Evolutionary conservation across 169 alveolate genomes (phyloP).

Genomic region (Eimeria nieschulzi): DNA sequence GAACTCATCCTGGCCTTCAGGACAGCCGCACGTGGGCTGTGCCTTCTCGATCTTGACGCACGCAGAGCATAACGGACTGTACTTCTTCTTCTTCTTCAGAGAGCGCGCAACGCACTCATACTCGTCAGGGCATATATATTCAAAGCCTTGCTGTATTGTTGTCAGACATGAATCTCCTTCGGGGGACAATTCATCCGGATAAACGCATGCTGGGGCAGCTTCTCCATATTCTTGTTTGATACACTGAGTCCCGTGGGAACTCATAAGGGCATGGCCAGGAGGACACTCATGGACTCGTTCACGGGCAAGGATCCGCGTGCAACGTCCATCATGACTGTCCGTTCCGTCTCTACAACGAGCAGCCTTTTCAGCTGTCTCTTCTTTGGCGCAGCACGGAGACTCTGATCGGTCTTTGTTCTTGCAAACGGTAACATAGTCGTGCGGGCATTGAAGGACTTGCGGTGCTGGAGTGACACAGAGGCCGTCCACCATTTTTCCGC

Average conservation of each 20-base stretch:
- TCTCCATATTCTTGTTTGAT: conserved; percentile 13
- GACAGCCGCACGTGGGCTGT: conserved; percentile 49
- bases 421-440: conserved; percentile 27
- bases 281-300: conserved; percentile 38
- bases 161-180: conserved; percentile 51
- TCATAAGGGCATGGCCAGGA: conserved; percentile 18
- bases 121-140: conserved; percentile 53
- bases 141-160: conserved; percentile 27
- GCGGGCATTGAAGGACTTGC: conserved; percentile 40
- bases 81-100: conserved; percentile 40
- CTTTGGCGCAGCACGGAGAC: conserved; percentile 61
- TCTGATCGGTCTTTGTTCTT: conserved; percentile 9
- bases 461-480: conserved; percentile 32
- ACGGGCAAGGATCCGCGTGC: conserved; percentile 43
- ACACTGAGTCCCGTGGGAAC: conserved; percentile 16
- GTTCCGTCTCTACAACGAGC: conserved; percentile 44
- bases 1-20: conserved; percentile 42
- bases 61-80: conserved; percentile 63
- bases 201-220: conserved; percentile 21
- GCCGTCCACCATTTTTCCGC: conserved; percentile 56
- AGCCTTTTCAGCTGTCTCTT: conserved; percentile 35
- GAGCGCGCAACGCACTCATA: conserved; percentile 15
- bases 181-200: conserved; percentile 41
- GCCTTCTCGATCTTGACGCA: conserved; percentile 49
- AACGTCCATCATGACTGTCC: conserved; percentile 14